Evolutionary conservation across 257 asterid genomes (phyloP), one percentile per base, ranked within the genome.

Genomic region (Scutellaria galericulata): DNA sequence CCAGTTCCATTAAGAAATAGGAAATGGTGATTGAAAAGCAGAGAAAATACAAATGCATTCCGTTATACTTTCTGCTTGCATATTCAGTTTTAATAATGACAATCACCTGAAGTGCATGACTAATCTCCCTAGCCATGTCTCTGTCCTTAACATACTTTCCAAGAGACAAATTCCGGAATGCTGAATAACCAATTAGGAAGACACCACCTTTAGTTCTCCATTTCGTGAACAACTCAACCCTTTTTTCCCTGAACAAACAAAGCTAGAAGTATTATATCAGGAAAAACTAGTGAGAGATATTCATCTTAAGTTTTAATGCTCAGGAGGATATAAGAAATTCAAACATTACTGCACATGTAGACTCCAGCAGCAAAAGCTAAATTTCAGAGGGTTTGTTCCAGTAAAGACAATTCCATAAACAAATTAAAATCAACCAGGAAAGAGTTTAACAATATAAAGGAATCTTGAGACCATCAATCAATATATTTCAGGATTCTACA

Each of bases 161-260:
- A 35, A 94, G 84, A 51, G 97, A 87, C 79, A 94, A 78, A 81
- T 90, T 91, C 61, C 98, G 88, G 81, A 94, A 94, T 71, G 98
- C 95, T 9, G 89, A 14, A 66, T 94, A 94, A 71, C 99, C 93
- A 51, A 94, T 94, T 79, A 94, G 80, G 85, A 94, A 92, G 70
- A 94, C 74, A 14, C 99, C 99, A 14, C 99, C 99, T 83, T 94
- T 94, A 39, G 39, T 61, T 81, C 89, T 87, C 99, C 99, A 94
- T 84, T 94, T 94, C 60, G 55, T 70, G 70, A 94, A 87, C 83
- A 89, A 80, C 73, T 84, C 89, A 18, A 83, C 81, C 81, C 99
- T 87, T 80, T 78, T 85, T 83, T 94, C 99, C 90, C 98, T 91
- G 85, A 48, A 79, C 64, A 81, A 58, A 56, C 58, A 66, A 62